Conservation (phyloP, 2,329 filamentous ascomycete species). For the Trichoderma simmonsii region DNA sequence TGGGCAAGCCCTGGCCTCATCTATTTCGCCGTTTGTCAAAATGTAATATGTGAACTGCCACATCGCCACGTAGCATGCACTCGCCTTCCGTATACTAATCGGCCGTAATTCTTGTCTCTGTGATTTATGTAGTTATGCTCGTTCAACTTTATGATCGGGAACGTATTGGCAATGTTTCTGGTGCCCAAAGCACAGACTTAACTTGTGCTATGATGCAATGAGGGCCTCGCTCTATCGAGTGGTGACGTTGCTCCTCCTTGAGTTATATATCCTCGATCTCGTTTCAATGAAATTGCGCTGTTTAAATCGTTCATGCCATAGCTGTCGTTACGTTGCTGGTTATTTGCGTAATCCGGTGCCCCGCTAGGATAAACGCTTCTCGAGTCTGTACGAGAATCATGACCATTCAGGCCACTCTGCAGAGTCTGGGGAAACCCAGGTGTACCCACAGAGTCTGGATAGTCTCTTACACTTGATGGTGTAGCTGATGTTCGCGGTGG, state of each 20-base stretch:
- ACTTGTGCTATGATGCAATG: background rate
- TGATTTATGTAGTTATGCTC: background rate
- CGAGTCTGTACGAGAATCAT: slow-evolving; percentile 42
- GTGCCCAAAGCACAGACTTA: background rate
- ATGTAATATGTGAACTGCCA: background rate
- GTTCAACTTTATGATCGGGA: background rate
- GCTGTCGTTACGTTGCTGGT: slow-evolving; percentile 11
- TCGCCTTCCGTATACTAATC: background rate
- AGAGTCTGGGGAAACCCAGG: slow-evolving; percentile 52
- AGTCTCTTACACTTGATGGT: slow-evolving; percentile 41
- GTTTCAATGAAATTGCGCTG: background rate
- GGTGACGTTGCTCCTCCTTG: background rate
- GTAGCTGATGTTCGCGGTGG: slow-evolving; percentile 24
- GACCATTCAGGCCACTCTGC: slow-evolving; percentile 26
- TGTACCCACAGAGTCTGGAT: slow-evolving; percentile 49
- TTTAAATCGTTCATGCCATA: slow-evolving; percentile 1
- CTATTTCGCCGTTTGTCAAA: background rate
- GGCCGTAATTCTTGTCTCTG: background rate
- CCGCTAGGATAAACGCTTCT: slow-evolving; percentile 43
- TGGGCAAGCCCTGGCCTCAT: background rate
- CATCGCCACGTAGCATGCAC: background rate
- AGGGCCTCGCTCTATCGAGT: background rate
- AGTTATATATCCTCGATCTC: slow-evolving; percentile 11
- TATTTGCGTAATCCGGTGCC: slow-evolving; percentile 25
- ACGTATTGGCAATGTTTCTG: background rate